Evolutionary conservation across 768 basidiomycete genomes (phyloP).

Genomic region (Lactifluus pinguis): DNA sequence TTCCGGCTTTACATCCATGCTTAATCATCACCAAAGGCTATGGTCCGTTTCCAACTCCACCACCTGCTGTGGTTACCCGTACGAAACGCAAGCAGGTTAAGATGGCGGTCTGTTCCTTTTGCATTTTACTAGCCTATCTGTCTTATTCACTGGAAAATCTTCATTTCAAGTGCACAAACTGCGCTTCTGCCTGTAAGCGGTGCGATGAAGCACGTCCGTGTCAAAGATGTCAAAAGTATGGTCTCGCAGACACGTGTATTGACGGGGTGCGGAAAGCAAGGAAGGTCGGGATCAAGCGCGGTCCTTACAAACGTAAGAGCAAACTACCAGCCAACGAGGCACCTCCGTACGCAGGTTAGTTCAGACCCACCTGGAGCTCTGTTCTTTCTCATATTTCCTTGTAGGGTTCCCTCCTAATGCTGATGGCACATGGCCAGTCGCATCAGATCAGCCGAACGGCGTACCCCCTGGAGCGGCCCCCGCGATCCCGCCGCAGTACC

Average conservation of each 20-base stretch:
- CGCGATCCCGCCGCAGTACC: slow-evolving; percentile 26
- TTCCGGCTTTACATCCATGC: background rate
- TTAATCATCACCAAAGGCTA: slow-evolving; percentile 8
- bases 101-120: slow-evolving; percentile 39
- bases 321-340: slow-evolving; percentile 24
- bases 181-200: slow-evolving; percentile 48
- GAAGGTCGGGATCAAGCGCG: slow-evolving; percentile 50
- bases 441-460: slow-evolving; percentile 20
- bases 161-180: slow-evolving; percentile 42
- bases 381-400: slow-evolving; percentile 1
- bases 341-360: slow-evolving; percentile 21
- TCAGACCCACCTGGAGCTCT: background rate
- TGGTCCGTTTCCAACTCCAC: slow-evolving; percentile 20
- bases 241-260: slow-evolving; percentile 44
- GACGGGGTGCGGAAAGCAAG: slow-evolving; percentile 59
- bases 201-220: slow-evolving; percentile 54
- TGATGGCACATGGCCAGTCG: slow-evolving; percentile 28
- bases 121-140: background rate
- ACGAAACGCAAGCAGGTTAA: slow-evolving; percentile 49
- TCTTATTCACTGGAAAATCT: background rate
- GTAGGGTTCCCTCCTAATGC: slow-evolving; percentile 20
- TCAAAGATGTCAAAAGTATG: slow-evolving; percentile 56
- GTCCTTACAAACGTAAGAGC: slow-evolving; percentile 48
- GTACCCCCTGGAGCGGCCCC: slow-evolving; percentile 18
- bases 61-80: slow-evolving; percentile 24